A percentile compares a stretch with the other conserved stretches of the same genome.
Evolutionary conservation across 75 land plant genomes (phyloP).

Genomic region (Selaginella moellendorffii): DNA sequence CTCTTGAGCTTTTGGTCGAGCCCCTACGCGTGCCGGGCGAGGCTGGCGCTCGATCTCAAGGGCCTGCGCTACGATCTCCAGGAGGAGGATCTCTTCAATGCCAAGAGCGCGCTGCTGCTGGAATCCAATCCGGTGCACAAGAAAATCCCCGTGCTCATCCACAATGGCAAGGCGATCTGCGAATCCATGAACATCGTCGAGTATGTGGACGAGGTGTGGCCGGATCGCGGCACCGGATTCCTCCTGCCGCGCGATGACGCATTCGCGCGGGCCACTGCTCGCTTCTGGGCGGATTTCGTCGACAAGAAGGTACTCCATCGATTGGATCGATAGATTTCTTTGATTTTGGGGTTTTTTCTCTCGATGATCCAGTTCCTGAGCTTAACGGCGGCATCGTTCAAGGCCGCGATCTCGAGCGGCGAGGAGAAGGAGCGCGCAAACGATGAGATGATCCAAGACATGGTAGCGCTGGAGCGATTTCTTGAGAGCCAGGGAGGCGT

Average conservation of each 20-base stretch:
- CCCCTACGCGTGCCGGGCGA: neutral
- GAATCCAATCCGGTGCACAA: slow-evolving; percentile 4
- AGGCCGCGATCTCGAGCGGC: neutral
- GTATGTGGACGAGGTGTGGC: neutral
- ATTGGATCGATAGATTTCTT: no score
- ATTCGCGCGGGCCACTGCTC: neutral
- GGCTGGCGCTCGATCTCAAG: neutral
- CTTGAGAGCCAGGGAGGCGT: neutral
- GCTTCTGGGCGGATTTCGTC: slow-evolving; percentile 3
- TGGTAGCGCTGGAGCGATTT: neutral
- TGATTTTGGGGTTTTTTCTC: no score
- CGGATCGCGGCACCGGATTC: neutral
- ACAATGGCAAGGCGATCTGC: slow-evolving; percentile 1
- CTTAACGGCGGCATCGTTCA: neutral
- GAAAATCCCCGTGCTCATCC: neutral
- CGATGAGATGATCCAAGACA: neutral
- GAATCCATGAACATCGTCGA: slow-evolving; percentile 6
- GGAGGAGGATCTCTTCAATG: neutral
- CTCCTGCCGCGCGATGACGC: neutral
- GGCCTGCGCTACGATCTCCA: neutral
- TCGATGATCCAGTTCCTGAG: neutral
- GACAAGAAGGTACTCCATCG: slow-evolving; percentile 6
- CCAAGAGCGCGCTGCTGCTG: neutral
- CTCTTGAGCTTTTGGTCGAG: neutral
- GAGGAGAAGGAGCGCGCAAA: neutral